phyloP scores from a whole-genome alignment of 164 flowering plant genomes.

The Umbilicus rupestris region DNA sequence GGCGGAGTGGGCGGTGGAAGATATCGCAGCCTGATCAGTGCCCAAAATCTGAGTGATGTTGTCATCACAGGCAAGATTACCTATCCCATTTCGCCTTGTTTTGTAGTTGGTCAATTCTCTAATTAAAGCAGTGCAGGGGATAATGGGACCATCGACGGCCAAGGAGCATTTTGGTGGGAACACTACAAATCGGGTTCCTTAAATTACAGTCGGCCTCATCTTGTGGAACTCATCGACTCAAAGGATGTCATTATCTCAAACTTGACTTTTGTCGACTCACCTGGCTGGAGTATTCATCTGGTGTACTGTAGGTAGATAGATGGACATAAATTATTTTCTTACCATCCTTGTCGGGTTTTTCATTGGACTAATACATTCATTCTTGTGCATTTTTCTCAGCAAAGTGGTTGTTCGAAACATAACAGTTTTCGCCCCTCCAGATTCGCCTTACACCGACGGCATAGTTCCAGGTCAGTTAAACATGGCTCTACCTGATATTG shows the following conservation, averaged over 20 bases:
- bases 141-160: slow-evolving; percentile 79
- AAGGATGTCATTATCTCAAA: slow-evolving; percentile 51
- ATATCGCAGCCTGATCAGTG: slow-evolving; percentile 48
- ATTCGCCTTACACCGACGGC: slow-evolving; percentile 72
- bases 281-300: slow-evolving; percentile 75
- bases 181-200: slow-evolving; percentile 32
- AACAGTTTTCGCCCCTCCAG: slow-evolving; percentile 57
- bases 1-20: slow-evolving; percentile 58
- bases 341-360: slow-evolving; percentile 17
- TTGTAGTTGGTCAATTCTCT: background rate
- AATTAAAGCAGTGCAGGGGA: slow-evolving; percentile 58
- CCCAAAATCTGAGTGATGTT: slow-evolving; percentile 43
- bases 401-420: slow-evolving; percentile 42
- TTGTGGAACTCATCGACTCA: slow-evolving; percentile 61
- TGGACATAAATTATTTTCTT: slow-evolving; percentile 3
- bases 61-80: slow-evolving; percentile 35
- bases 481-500: background rate
- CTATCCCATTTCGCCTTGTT: background rate
- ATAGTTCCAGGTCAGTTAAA: slow-evolving; percentile 61
- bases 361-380: slow-evolving; percentile 26
- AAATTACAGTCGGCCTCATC: slow-evolving; percentile 63
- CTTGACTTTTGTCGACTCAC: slow-evolving; percentile 63
- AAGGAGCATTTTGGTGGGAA: slow-evolving; percentile 71
- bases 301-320: slow-evolving; percentile 72
- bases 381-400: slow-evolving; percentile 46